phyloP scores from a whole-genome alignment of 1,284 basidiomycete species.

The Moesziomyces globuligerus region DNA sequence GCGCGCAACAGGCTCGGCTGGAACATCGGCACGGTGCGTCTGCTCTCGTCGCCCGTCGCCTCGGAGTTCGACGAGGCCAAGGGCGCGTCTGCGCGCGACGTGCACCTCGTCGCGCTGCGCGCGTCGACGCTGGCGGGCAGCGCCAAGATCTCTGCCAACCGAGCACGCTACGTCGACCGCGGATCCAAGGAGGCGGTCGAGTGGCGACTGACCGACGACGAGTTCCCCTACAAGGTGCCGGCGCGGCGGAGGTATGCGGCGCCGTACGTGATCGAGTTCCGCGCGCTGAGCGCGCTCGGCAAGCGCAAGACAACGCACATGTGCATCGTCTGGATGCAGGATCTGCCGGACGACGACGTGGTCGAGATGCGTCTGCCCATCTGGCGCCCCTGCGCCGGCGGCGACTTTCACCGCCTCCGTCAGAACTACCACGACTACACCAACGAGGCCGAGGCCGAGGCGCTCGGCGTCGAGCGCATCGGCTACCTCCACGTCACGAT shows the following conservation, averaged over 20 bases:
- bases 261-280: conserved; percentile 50
- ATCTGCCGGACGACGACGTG: conserved; percentile 50
- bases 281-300: conserved; percentile 32
- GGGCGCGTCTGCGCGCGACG: conserved; percentile 10
- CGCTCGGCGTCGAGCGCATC: conserved; percentile 34
- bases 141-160: conserved; percentile 17
- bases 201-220: conserved; percentile 26
- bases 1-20: conserved; percentile 38
- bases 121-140: conserved; percentile 35
- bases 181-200: conserved; percentile 15
- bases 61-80: conserved; percentile 38
- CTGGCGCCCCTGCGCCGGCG: conserved; percentile 21
- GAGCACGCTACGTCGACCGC: conserved; percentile 15
- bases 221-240: conserved; percentile 43
- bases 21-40: conserved; percentile 43
- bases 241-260: conserved; percentile 42
- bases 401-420: conserved; percentile 44
- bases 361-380: conserved; percentile 36
- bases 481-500: conserved; percentile 36
- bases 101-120: conserved; percentile 27
- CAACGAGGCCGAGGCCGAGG: conserved; percentile 32
- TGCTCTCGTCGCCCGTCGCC: conserved; percentile 35
- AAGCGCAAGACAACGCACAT: conserved; percentile 28
- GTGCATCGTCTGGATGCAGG: conserved; percentile 51
- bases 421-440: conserved; percentile 51